Base-by-base conservation (phyloP, 164 flowering plant genomes). In the Echeveria elegans region DNA sequence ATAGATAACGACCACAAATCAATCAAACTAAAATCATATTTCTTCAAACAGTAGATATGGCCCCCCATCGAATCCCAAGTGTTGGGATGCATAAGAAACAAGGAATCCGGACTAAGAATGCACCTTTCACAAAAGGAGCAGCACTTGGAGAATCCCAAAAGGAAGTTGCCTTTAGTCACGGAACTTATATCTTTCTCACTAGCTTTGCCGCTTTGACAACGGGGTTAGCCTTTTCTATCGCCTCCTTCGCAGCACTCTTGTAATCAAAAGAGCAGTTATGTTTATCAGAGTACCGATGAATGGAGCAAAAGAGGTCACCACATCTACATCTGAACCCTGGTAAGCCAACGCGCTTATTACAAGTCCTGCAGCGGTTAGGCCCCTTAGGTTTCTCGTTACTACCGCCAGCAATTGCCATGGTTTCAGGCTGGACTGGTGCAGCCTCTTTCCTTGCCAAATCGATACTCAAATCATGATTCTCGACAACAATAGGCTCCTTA, bases 201-300 rank as follows among this genome's bases (percentile, higher is more conserved):
- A 82, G 81, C 77, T 82, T 82, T 66, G 78, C 82, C 21, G 83
- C 83, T 79, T 77, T 82, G 31, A 82, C 77, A 60, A 80, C 76
- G 24, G 83, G 85, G 70, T 82, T 82, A 68, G 82, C 85, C 70
- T 80, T 78, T 43, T 43, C 47, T 43, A 43, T 43, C 4, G 47
- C 47, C 47, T 43, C 47, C 47, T 43, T 43, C 15, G 47, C 47
- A 43, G 47, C 47, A 16, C 47, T 18, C 15, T 43, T 43, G 47
- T 43, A 43, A 43, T 43, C 47, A 43, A 43, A 43, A 43, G 47
- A 43, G 16, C 47, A 43, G 18, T 43, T 43, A 18, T 43, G 47
- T 43, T 43, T 43, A 43, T 43, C 47, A 14, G 47, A 43, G 47
- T 43, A 43, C n/a, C 47, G 47, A 43, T 43, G 47, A 16, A 43